A percentile compares a stretch with the other conserved stretches of the same genome.
Conservation (phyloP, 257 asterid species). For the Craterostigma plantagineum region DNA sequence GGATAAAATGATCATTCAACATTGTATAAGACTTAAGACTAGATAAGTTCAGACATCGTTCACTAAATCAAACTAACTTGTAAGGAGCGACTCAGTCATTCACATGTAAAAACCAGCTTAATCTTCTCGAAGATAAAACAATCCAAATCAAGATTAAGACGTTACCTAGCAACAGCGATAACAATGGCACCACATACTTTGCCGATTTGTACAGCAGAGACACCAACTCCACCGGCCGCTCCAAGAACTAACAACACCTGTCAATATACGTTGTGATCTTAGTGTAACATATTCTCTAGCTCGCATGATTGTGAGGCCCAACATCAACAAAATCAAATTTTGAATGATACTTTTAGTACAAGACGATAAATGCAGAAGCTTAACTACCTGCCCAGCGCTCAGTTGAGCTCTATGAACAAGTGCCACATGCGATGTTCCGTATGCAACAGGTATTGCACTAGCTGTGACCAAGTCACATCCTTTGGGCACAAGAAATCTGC, state of each 20-base stretch:
- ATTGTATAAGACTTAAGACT: no score
- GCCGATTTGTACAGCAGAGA: constrained; percentile 91
- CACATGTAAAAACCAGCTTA: no score
- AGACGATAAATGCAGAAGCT: no score
- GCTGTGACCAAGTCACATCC: constrained; percentile 83
- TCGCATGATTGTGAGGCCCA: not conserved
- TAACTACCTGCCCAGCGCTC: constrained; percentile 40
- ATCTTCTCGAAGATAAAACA: no score
- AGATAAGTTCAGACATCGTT: no score
- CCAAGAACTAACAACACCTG: constrained; percentile 95
- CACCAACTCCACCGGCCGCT: constrained; percentile 98
- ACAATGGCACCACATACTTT: constrained; percentile 72
- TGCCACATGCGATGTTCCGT: constrained; percentile 91
- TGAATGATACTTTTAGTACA: no score
- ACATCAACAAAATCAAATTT: no score
- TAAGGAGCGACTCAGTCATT: no score
- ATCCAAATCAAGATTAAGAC: not conserved
- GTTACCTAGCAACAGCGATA: constrained; percentile 86
- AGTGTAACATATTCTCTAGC: no score
- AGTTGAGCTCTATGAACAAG: constrained; percentile 78
- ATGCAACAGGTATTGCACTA: constrained; percentile 82
- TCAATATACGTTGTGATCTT: constrained; percentile 1
- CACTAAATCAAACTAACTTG: no score
- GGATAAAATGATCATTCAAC: no score
- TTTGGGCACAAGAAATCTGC: constrained; percentile 61